A percentile compares a stretch with the other conserved stretches of the same genome.
These are phyloP conservation scores for Ustilago trichophora DNA, from an alignment of 1,284 basidiomycete species.

Conservation along the genomic window DNA sequence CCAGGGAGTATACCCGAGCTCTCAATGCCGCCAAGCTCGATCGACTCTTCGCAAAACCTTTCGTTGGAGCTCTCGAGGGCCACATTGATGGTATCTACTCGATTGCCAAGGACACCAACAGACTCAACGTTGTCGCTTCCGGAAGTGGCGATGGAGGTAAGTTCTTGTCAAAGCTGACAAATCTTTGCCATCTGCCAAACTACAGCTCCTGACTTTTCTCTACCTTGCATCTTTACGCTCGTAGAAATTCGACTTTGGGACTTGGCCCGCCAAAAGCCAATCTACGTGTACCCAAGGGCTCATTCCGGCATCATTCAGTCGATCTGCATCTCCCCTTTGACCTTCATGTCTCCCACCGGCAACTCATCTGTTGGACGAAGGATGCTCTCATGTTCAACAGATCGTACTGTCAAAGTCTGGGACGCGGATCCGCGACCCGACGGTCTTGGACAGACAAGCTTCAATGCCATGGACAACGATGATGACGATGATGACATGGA, in stretches of 20 bases:
- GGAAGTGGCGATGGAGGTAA: constrained; percentile 93
- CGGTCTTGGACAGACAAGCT: constrained; percentile 63
- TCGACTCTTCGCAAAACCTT: constrained; percentile 95
- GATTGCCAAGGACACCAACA: constrained; percentile 79
- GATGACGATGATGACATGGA: constrained; percentile 63
- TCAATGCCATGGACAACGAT: constrained; percentile 47
- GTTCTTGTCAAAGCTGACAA: constrained; percentile 57
- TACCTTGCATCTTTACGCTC: background rate
- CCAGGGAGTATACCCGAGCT: constrained; percentile 91
- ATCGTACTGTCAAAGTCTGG: constrained; percentile 93
- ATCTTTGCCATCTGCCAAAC: background rate
- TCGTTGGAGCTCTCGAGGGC: constrained; percentile 87
- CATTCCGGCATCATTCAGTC: constrained; percentile 85
- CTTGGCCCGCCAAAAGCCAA: constrained; percentile 75
- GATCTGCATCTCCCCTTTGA: constrained; percentile 79
- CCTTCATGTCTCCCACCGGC: constrained; percentile 57
- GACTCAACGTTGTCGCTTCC: constrained; percentile 84
- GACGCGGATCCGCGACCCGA: constrained; percentile 68
- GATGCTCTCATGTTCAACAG: constrained; percentile 88
- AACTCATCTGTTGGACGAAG: constrained; percentile 69
- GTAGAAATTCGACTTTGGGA: constrained; percentile 88
- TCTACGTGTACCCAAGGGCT: constrained; percentile 78
- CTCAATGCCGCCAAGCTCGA: constrained; percentile 96
- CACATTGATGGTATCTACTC: constrained; percentile 96
- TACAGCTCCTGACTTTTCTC: background rate